phyloP scores from a whole-genome alignment of 805 yeast genomes.

The Zygotorulaspora florentina region DNA sequence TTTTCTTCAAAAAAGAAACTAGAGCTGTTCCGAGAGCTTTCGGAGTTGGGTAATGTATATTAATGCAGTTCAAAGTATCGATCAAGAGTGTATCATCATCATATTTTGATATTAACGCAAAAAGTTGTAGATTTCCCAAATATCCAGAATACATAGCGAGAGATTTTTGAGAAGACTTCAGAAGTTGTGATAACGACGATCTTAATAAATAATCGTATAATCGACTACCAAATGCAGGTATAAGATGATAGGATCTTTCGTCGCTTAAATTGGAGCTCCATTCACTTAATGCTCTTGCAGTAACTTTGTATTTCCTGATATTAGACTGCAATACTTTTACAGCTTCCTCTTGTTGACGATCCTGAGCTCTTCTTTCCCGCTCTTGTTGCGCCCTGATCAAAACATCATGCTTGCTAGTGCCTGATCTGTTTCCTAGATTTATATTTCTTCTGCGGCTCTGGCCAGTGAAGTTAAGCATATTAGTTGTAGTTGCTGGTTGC shows the following conservation, averaged over 20 bases:
- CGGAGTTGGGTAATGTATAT: slow-evolving; percentile 5
- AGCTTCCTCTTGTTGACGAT: slow-evolving; percentile 46
- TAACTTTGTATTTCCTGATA: slow-evolving; percentile 41
- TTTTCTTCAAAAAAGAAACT: slow-evolving; percentile 4
- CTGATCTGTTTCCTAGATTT: slow-evolving; percentile 51
- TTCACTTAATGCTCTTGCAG: slow-evolving; percentile 24
- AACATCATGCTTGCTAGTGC: slow-evolving; percentile 38
- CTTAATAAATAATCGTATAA: slow-evolving; percentile 14
- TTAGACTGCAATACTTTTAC: slow-evolving; percentile 48
- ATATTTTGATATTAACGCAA: slow-evolving; percentile 8
- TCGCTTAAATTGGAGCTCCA: slow-evolving; percentile 23
- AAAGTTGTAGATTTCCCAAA: slow-evolving; percentile 11
- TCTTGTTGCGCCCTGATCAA: slow-evolving; percentile 65
- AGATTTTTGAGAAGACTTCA: slow-evolving; percentile 9
- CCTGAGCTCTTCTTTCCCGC: slow-evolving; percentile 59
- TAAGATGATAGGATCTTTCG: slow-evolving; percentile 17
- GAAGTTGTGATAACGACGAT: slow-evolving; percentile 8
- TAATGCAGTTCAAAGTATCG: slow-evolving; percentile 8
- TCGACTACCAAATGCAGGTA: slow-evolving; percentile 34
- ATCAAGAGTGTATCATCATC: slow-evolving; percentile 12
- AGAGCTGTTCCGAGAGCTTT: slow-evolving; percentile 6
- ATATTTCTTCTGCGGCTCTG: slow-evolving; percentile 53
- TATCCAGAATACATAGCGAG: slow-evolving; percentile 12
- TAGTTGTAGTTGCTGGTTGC: neutral
- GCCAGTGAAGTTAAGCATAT: slow-evolving; percentile 59